Percentiles rank a stretch among this genome's conserved stretches.
Evolutionary conservation across 2,329 filamentous ascomycete genomes (phyloP).

Genomic region (Coleophoma eucalyptorum): DNA sequence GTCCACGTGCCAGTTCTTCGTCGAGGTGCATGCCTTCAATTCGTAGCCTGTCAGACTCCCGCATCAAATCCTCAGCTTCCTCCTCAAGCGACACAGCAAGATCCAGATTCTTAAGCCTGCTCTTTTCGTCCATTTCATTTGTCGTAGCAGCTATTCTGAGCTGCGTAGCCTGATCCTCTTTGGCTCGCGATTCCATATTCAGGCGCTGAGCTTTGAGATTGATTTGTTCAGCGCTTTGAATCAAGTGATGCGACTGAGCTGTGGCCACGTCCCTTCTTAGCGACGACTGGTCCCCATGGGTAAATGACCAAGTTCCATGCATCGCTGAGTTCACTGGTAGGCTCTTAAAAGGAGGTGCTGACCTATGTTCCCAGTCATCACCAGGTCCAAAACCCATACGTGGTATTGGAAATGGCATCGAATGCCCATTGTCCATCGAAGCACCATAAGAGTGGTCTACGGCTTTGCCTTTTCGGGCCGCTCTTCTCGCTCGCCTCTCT

Average conservation of each 20-base stretch:
- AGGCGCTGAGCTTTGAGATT: slow-evolving; percentile 15
- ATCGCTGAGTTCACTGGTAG: no score
- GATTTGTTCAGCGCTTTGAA: slow-evolving; percentile 12
- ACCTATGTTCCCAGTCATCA: no score
- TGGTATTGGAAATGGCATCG: background rate
- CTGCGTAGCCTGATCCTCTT: slow-evolving; percentile 13
- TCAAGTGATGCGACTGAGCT: slow-evolving; percentile 1
- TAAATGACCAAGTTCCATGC: slow-evolving; percentile 13
- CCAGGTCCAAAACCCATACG: no score
- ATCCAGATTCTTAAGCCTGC: slow-evolving; percentile 9
- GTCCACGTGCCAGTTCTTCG: slow-evolving; percentile 18
- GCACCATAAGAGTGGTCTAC: background rate
- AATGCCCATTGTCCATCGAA: background rate
- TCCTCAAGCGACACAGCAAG: slow-evolving; percentile 16
- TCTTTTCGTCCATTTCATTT: slow-evolving; percentile 8
- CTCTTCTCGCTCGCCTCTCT: slow-evolving; percentile 26
- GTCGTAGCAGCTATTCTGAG: slow-evolving; percentile 6
- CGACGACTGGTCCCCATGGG: slow-evolving; percentile 6
- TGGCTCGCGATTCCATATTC: slow-evolving; percentile 9
- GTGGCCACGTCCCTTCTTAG: background rate
- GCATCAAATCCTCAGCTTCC: slow-evolving; percentile 15
- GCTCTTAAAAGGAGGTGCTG: no score
- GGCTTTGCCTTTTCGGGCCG: slow-evolving; percentile 20
- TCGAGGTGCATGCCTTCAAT: slow-evolving; percentile 20
- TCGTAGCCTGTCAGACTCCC: slow-evolving; percentile 18